phyloP scores from a whole-genome alignment of 352 stramenopile genomes.

The Pseudoperonospora humuli region DNA sequence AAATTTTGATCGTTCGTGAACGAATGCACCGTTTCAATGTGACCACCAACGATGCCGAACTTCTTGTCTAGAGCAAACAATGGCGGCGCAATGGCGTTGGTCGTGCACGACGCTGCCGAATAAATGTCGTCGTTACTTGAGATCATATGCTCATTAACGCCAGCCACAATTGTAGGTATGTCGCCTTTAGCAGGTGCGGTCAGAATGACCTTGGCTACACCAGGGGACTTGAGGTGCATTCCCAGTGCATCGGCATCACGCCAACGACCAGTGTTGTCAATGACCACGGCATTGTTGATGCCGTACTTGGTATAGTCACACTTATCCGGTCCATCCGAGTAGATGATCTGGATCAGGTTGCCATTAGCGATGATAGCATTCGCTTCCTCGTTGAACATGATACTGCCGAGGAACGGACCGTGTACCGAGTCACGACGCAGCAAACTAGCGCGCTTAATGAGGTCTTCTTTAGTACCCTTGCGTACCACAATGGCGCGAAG shows the following conservation, averaged over 20 bases:
- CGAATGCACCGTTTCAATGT: conserved; percentile 87
- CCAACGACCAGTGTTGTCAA: conserved; percentile 85
- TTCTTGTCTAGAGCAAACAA: conserved; percentile 72
- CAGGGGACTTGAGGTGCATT: conserved; percentile 68
- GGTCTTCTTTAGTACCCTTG: conserved; percentile 76
- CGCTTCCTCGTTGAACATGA: conserved; percentile 76
- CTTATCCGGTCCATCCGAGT: conserved; percentile 74
- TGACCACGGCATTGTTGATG: conserved; percentile 84
- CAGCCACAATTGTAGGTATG: conserved; percentile 69
- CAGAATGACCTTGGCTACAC: conserved; percentile 74
- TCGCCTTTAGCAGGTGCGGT: conserved; percentile 70
- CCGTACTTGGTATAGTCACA: conserved; percentile 84
- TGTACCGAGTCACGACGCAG: conserved; percentile 84
- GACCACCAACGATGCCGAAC: conserved; percentile 71
- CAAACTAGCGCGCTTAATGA: conserved; percentile 76
- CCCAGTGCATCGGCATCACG: conserved; percentile 55
- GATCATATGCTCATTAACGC: conserved; percentile 73
- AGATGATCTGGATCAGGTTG: conserved; percentile 86
- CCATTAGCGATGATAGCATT: conserved; percentile 85
- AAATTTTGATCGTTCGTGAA: conserved; percentile 89
- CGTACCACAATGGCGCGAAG: conserved; percentile 84
- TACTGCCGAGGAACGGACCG: conserved; percentile 73
- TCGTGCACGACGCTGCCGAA: conserved; percentile 78
- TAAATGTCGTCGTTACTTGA: conserved; percentile 51
- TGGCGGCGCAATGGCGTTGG: conserved; percentile 77